Conservation (phyloP, 2,329 filamentous ascomycete species). For the Pyricularia sp. region DNA sequence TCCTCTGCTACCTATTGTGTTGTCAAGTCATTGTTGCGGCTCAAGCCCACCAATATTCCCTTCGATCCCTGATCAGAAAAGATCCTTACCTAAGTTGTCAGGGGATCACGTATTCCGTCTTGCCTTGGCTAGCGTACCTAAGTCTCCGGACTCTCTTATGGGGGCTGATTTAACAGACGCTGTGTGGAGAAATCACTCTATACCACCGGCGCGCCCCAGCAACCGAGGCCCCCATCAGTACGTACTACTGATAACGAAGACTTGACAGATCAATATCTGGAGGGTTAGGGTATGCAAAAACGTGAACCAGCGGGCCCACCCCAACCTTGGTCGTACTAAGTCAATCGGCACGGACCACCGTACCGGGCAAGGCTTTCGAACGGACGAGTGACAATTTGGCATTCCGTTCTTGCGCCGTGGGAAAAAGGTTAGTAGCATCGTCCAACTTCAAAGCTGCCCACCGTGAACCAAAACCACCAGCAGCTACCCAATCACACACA, state of each 20-base stretch:
- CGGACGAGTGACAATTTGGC: not conserved
- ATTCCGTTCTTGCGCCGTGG: not conserved
- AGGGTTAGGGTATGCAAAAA: not conserved
- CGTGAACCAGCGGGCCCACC: not conserved
- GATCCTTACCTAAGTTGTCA: not conserved
- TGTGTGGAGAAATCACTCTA: not conserved
- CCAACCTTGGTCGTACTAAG: not conserved
- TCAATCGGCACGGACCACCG: conserved; percentile 1
- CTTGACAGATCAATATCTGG: not conserved
- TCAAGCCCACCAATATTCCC: not conserved
- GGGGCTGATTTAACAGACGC: not conserved
- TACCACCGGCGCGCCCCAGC: not conserved
- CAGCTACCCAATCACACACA: not conserved
- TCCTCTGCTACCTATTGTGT: not conserved
- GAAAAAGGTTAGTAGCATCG: not conserved
- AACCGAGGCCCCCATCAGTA: not conserved
- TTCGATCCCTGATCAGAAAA: not conserved
- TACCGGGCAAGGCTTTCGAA: conserved; percentile 1
- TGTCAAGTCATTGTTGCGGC: not conserved
- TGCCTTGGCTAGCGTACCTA: not conserved
- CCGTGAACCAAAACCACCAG: not conserved
- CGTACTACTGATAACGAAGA: no score
- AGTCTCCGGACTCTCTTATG: not conserved
- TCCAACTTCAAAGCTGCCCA: not conserved
- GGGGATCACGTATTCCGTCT: not conserved